Evolutionary conservation across 1,284 basidiomycete species (phyloP).

Genomic region (Cryptococcus sp.): DNA sequence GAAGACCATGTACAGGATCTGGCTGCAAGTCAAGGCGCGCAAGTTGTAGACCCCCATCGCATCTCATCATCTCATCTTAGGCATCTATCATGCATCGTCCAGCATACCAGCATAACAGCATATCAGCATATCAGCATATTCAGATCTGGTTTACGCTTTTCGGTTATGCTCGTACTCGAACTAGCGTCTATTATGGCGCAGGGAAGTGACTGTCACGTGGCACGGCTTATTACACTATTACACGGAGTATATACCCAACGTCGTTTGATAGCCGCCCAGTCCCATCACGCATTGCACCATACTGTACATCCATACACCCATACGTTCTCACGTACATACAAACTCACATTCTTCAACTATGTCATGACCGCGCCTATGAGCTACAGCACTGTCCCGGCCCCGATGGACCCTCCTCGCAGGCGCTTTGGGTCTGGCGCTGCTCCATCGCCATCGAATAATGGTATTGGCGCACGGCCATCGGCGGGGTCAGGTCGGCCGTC

Average conservation of each 20-base stretch:
- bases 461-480: neutral
- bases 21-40: conserved; percentile 86
- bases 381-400: neutral
- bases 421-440: conserved; percentile 15
- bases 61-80: neutral
- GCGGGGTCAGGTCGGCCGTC: conserved; percentile 1
- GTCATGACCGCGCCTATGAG: neutral
- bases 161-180: too few relatives aligned
- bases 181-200: neutral
- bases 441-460: neutral
- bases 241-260: neutral
- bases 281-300: conserved; percentile 7
- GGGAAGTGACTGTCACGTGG: neutral
- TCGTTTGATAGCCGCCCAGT: conserved; percentile 9
- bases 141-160: too few relatives aligned
- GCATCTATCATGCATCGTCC: conserved; percentile 1
- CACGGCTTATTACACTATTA: neutral
- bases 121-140: too few relatives aligned
- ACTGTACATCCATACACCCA: neutral
- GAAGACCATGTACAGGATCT: conserved; percentile 92
- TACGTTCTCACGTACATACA: neutral
- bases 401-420: neutral
- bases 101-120: neutral
- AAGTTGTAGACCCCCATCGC: conserved; percentile 51
- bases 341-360: conserved; percentile 12